Conservation (phyloP, 305 asterid genomes). For the Andrographis paniculata region DNA sequence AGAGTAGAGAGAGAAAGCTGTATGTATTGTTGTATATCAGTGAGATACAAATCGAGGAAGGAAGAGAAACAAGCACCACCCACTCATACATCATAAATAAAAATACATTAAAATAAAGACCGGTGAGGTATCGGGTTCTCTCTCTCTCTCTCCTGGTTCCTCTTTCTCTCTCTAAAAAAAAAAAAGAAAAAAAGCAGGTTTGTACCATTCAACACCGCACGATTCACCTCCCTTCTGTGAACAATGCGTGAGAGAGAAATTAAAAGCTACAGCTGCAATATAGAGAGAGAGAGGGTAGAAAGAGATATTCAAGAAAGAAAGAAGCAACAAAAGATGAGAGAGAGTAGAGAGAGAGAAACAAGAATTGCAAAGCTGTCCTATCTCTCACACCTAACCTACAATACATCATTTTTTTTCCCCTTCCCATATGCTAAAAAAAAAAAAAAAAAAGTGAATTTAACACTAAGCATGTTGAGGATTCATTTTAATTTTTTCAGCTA, state of each 20-base stretch:
- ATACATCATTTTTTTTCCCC: slow-evolving; percentile 20
- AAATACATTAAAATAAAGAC: background rate
- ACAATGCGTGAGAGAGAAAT: slow-evolving; percentile 31
- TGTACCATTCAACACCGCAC: slow-evolving; percentile 40
- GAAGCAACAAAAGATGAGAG: slow-evolving; percentile 9
- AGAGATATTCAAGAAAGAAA: slow-evolving; percentile 23
- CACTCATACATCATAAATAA: slow-evolving; percentile 60
- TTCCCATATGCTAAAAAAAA: slow-evolving; percentile 16
- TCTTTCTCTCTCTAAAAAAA: slow-evolving; percentile 26
- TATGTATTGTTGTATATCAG: slow-evolving; percentile 5
- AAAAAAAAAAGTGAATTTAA: too few species aligned
- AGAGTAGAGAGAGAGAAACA: slow-evolving; percentile 1
- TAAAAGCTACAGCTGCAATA: too few species aligned
- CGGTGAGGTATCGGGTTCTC: slow-evolving; percentile 68
- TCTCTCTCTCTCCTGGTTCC: slow-evolving; percentile 1
- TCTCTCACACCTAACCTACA: slow-evolving; percentile 57
- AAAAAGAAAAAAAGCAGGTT: slow-evolving; percentile 47
- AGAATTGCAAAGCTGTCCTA: slow-evolving; percentile 40
- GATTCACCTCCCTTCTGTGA: slow-evolving; percentile 39
- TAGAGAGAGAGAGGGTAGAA: slow-evolving; percentile 10
- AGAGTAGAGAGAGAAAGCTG: slow-evolving; percentile 16
- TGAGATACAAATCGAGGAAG: slow-evolving; percentile 8
- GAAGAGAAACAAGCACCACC: slow-evolving; percentile 44
- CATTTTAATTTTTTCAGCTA: too few species aligned
- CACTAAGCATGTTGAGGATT: too few species aligned